Conservation (phyloP, 805 yeast species). For the Saccharomycopsis sp. region DNA sequence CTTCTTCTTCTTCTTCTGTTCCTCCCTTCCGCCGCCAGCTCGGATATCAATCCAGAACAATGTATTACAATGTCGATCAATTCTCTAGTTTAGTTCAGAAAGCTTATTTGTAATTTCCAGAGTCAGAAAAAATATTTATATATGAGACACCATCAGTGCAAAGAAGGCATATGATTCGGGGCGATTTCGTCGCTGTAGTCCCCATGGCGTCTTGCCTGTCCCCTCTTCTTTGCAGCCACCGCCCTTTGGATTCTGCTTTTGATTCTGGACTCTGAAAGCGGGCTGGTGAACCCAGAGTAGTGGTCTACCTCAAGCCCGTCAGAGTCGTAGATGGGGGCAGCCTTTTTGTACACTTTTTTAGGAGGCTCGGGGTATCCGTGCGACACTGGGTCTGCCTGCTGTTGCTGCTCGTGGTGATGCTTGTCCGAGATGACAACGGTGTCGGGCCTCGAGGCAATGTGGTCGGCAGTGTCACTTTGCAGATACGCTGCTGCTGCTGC, state of each 20-base stretch:
- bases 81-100: too few relatives aligned
- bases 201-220: not conserved
- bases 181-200: conserved; percentile 2
- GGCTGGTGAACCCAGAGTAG: conserved; percentile 18
- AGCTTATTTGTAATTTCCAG: too few relatives aligned
- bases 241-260: not conserved
- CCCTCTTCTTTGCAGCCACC: not conserved
- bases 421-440: conserved; percentile 5
- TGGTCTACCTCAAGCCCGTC: conserved; percentile 7
- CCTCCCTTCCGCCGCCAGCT: too few relatives aligned
- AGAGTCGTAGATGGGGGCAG: conserved; percentile 8
- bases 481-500: too few relatives aligned
- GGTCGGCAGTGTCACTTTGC: too few relatives aligned
- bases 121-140: too few relatives aligned
- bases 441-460: conserved; percentile 1
- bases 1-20: too few relatives aligned
- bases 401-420: not conserved
- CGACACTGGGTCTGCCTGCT: conserved; percentile 6
- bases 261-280: conserved; percentile 20
- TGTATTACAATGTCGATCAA: too few relatives aligned
- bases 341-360: conserved; percentile 13
- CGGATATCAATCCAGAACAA: too few relatives aligned
- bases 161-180: conserved; percentile 13
- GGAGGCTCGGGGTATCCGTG: conserved; percentile 13
- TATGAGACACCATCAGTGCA: too few relatives aligned